Base-by-base conservation (phyloP, 2,329 filamentous ascomycete species). In the Penicillium sp. region DNA sequence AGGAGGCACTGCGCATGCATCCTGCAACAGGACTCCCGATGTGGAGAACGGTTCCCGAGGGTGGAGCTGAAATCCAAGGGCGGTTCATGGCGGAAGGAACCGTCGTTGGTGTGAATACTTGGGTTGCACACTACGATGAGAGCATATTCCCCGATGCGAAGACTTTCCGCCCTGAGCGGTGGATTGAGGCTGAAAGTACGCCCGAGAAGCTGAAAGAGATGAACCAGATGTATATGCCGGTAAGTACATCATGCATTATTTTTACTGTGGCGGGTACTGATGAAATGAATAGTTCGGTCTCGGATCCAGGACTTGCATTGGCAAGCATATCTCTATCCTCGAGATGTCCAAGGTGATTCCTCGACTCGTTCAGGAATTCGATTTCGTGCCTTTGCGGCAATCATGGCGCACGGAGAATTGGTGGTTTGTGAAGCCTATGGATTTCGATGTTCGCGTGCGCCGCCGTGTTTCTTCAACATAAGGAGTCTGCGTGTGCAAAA, bases 1-100 rank as follows among this genome's bases (percentile, higher is more conserved):
- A 82, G 48, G 82, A 84, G 62, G 77, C 78, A 0, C 65, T 84
- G 16, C 76, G 83, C 13, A 67, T 84, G 18, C 78, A 82, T 47
- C 74, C 81, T 1, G 77, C 79, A 0, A 75, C 76, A 0, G 80
- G 79, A 4, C 65, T 83, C 10, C 77, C 80, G 3, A 66, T 83
- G n/a, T 78, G 78, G 63, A 74, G 82, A 4, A 70, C 76, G 0
- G 80, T 83, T 0, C 79, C 81, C 0, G 52, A 71, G 2, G 75
- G 71, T 0, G 81, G 82, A 0, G 69, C 71, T 0, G 71, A 73
- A 5, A 70, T 84, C 5, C 70, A 70, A 1, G 71, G 72, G 40
- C 71, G 66, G 7, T 74, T 70, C 52, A 76, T 81, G 49, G 73
- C 79, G 0, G 69, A 65, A 24, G 77, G 78, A 1, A 69, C 74